Conservation (phyloP, 108 stramenopile genomes). For the Skeletonema potamos region DNA sequence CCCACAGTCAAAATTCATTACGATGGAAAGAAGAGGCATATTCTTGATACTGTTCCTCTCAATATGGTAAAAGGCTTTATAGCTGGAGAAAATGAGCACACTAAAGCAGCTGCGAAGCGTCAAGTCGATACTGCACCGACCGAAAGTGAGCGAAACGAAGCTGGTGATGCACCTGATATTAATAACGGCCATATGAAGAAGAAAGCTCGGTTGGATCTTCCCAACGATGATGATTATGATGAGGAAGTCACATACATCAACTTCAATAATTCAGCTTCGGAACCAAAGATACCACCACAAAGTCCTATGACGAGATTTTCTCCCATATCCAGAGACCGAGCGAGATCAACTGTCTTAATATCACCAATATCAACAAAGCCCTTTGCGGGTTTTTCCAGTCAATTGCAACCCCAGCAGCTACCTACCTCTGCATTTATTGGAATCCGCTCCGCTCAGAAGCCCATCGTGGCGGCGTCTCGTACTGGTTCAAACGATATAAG, state of each 20-base stretch:
- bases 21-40: conserved; percentile 43
- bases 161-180: neutral
- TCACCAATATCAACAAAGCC: conserved; percentile 12
- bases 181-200: neutral
- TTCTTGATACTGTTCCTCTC: conserved; percentile 13
- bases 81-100: neutral
- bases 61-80: conserved; percentile 26
- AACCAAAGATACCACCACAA: neutral
- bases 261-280: conserved; percentile 2
- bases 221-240: neutral
- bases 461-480: neutral
- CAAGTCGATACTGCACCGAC: neutral
- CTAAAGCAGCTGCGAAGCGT: neutral
- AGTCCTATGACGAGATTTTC: neutral
- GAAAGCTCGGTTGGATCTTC: neutral
- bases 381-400: neutral
- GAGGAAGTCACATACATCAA: neutral
- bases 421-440: neutral
- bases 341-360: neutral
- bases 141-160: neutral
- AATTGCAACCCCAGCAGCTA: neutral
- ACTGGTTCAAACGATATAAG: neutral
- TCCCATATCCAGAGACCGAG: neutral
- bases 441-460: conserved; percentile 3
- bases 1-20: conserved; percentile 33